Conservation (phyloP, 192 early-diverging fungal species). For the Entomortierella beljakovae region DNA sequence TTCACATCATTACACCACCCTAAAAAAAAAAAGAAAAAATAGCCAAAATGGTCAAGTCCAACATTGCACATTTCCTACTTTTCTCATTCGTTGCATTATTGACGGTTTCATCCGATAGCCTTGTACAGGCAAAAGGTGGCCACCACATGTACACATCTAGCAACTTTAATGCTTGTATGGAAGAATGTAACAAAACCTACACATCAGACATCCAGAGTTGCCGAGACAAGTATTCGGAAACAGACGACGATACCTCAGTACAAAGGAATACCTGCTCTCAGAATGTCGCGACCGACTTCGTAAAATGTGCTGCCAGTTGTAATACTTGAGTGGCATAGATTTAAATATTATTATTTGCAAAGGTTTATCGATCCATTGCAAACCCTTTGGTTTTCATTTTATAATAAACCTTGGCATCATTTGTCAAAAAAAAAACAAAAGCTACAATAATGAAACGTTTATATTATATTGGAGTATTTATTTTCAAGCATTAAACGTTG, state of each 20-base stretch:
- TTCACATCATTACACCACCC: neutral
- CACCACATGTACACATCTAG: too few relatives aligned
- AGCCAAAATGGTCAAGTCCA: neutral
- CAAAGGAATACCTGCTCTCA: neutral
- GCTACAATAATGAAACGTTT: neutral
- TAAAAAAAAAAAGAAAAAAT: neutral
- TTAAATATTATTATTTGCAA: too few relatives aligned
- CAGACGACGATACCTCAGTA: neutral
- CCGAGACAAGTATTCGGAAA: neutral
- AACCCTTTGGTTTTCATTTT: too few relatives aligned
- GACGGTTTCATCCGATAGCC: too few relatives aligned
- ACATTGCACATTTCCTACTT: neutral
- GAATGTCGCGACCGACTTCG: neutral
- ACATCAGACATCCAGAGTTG: neutral
- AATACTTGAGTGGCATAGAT: too few relatives aligned
- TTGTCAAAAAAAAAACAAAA: neutral
- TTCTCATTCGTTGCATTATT: too few relatives aligned
- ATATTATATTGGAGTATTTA: neutral
- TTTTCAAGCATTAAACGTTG: constrained; percentile 15
- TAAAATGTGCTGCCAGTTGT: neutral
- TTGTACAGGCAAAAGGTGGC: too few relatives aligned
- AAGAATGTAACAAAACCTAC: too few relatives aligned
- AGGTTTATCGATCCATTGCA: too few relatives aligned
- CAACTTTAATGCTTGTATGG: too few relatives aligned
- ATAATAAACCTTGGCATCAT: too few relatives aligned